Conservation (phyloP, 495 filamentous ascomycete genomes). For the Tetracladium setigerum region DNA sequence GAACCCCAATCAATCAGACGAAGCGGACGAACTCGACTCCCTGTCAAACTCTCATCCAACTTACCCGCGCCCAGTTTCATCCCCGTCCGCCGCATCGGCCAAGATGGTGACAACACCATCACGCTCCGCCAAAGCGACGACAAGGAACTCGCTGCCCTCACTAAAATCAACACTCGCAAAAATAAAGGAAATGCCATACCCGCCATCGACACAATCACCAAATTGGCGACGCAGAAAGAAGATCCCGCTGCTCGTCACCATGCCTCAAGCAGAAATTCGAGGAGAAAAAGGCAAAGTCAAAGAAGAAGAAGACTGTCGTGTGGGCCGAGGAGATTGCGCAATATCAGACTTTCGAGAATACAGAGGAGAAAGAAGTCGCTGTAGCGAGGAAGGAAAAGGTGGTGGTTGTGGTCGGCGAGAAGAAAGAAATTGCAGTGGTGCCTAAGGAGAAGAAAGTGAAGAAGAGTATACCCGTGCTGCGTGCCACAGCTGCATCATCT, state of each 20-base stretch:
- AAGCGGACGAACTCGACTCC: slow-evolving; percentile 20
- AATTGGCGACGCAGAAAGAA: slow-evolving; percentile 22
- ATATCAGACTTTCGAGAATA: slow-evolving; percentile 10
- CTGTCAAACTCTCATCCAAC: slow-evolving; percentile 11
- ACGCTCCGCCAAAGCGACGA: slow-evolving; percentile 34
- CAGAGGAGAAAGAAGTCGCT: not conserved
- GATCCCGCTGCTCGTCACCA: slow-evolving; percentile 14
- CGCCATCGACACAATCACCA: slow-evolving; percentile 25
- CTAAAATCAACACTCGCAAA: slow-evolving; percentile 44
- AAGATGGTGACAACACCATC: slow-evolving; percentile 22
- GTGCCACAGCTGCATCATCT: not conserved
- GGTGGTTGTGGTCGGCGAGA: not conserved
- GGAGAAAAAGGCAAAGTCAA: slow-evolving; percentile 11
- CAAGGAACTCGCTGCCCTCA: slow-evolving; percentile 41
- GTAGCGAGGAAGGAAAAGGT: slow-evolving; percentile 3
- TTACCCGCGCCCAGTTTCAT: slow-evolving; percentile 20
- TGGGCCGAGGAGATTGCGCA: slow-evolving; percentile 23
- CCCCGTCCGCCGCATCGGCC: slow-evolving; percentile 19
- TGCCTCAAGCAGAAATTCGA: slow-evolving; percentile 20
- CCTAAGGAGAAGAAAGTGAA: slow-evolving; percentile 6
- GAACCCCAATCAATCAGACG: slow-evolving; percentile 13
- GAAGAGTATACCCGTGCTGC: slow-evolving; percentile 8
- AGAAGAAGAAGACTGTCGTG: slow-evolving; percentile 15
- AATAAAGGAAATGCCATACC: slow-evolving; percentile 39
- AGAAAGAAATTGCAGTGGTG: not conserved